Evolutionary conservation across 345 rosid genomes (phyloP).

Genomic region (Pseudoturritis turrita): DNA sequence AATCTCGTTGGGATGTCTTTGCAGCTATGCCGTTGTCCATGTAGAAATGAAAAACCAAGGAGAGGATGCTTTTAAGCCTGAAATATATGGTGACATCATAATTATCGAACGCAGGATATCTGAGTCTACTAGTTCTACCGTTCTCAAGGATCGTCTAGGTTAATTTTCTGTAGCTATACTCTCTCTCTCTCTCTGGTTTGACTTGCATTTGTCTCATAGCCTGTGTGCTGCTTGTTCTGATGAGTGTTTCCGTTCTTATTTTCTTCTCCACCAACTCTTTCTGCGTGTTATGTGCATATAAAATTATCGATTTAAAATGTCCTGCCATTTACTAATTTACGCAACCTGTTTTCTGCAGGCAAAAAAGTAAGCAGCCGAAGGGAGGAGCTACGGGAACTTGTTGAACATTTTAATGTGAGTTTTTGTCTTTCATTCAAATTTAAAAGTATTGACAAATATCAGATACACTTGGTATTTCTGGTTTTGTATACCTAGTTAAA

Average conservation of each 20-base stretch:
- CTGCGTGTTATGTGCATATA: neutral
- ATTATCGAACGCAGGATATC: conserved; percentile 74
- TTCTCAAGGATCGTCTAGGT: conserved; percentile 76
- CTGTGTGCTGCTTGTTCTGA: neutral
- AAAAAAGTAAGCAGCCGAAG: conserved; percentile 61
- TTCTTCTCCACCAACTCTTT: neutral
- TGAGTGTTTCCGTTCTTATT: neutral
- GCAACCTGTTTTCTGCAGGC: conserved; percentile 44
- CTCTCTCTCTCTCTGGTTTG: neutral
- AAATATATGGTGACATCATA: conserved; percentile 59
- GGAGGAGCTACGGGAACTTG: conserved; percentile 80
- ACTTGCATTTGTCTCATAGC: neutral
- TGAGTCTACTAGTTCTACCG: conserved; percentile 49
- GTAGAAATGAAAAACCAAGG: conserved; percentile 76
- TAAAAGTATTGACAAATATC: neutral
- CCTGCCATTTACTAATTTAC: neutral
- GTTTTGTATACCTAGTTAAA: neutral
- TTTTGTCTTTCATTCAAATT: neutral
- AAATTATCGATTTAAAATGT: neutral
- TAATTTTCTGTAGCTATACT: conserved; percentile 1
- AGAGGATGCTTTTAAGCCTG: conserved; percentile 77
- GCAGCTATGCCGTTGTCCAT: conserved; percentile 70
- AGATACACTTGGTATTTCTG: neutral
- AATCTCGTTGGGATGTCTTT: conserved; percentile 2
- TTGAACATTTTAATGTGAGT: conserved; percentile 92